Percentiles rank a stretch among this genome's conserved stretches.
Conservation (phyloP, 2,329 filamentous ascomycete species). For the Cladobotryum protrusum region DNA sequence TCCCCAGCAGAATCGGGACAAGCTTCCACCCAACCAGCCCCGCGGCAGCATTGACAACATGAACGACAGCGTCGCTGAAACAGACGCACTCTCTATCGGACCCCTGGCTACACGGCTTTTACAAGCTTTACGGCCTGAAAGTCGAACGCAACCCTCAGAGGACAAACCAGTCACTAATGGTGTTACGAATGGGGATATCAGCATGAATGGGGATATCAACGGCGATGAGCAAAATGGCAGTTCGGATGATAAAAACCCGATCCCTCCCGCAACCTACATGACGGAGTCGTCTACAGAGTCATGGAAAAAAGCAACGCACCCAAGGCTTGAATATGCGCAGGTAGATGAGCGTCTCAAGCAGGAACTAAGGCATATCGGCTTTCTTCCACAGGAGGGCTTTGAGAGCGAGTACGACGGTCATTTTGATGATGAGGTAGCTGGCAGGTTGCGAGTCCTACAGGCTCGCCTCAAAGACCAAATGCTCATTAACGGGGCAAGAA, state of each 20-base stretch:
- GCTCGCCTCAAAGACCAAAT: constrained; percentile 74
- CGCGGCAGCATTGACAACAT: constrained; percentile 82
- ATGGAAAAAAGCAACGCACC: constrained; percentile 71
- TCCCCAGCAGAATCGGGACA: constrained; percentile 54
- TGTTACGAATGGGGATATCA: constrained; percentile 47
- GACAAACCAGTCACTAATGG: constrained; percentile 51
- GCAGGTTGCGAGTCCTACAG: constrained; percentile 80
- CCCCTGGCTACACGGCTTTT: constrained; percentile 79
- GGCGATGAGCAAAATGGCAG: constrained; percentile 29
- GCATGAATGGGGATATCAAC: constrained; percentile 44
- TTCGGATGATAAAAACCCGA: constrained; percentile 30
- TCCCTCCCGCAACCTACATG: constrained; percentile 71
- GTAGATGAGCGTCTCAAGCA: constrained; percentile 88
- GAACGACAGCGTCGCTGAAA: constrained; percentile 79
- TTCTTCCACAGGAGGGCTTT: constrained; percentile 61
- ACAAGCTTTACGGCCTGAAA: constrained; percentile 73
- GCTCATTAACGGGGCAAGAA: constrained; percentile 84
- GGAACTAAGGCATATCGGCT: constrained; percentile 84
- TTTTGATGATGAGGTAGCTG: constrained; percentile 90
- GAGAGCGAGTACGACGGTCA: constrained; percentile 79
- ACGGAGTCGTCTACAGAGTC: constrained; percentile 67
- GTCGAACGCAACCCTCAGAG: constrained; percentile 49
- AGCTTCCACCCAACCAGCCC: constrained; percentile 70
- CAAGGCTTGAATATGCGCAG: constrained; percentile 75
- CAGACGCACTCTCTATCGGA: constrained; percentile 81